Percentiles rank a stretch among this genome's conserved stretches.
Conservation (phyloP, 1,284 basidiomycete genomes). For the Sphagnurus paluster region DNA sequence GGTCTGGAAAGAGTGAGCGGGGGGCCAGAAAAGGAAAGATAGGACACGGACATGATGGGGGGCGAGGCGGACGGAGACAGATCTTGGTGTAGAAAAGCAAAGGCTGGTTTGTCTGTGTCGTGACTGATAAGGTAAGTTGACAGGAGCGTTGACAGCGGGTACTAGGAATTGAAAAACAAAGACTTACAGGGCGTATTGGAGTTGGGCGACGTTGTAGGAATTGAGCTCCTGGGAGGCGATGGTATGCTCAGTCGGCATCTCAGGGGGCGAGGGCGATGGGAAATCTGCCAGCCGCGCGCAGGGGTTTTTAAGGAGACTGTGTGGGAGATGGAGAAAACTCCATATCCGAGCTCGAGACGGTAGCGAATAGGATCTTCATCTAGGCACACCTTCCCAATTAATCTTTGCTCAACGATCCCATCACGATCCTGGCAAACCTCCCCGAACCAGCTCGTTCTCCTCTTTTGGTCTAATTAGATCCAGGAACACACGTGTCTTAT, state of each 20-base stretch:
- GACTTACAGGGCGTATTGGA: constrained; percentile 41
- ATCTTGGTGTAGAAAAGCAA: constrained; percentile 41
- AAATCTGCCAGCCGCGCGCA: constrained; percentile 13
- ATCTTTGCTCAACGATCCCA: constrained; percentile 14
- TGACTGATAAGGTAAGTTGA: constrained; percentile 8
- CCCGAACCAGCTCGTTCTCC: not conserved
- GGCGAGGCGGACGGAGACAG: constrained; percentile 50
- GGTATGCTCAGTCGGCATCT: constrained; percentile 46
- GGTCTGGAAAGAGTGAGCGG: constrained; percentile 23
- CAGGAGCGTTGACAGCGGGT: constrained; percentile 3
- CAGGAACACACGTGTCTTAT: constrained; percentile 15
- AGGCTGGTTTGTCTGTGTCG: constrained; percentile 41
- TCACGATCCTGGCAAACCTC: not conserved
- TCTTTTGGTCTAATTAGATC: constrained; percentile 12
- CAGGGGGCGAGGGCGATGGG: constrained; percentile 18
- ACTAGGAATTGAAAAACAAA: constrained; percentile 17
- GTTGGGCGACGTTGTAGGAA: constrained; percentile 62
- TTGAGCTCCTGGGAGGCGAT: constrained; percentile 42
- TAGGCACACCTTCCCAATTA: constrained; percentile 22
- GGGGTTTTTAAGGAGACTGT: constrained; percentile 16
- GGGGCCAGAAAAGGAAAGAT: constrained; percentile 5
- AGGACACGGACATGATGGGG: constrained; percentile 40
- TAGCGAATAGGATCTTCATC: constrained; percentile 18
- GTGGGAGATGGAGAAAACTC: constrained; percentile 2
- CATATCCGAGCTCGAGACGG: constrained; percentile 6